Percentiles rank a stretch among this genome's conserved stretches.
Evolutionary conservation across 208 protist species (phyloP).

Genomic region (Crithidia expoeki): DNA sequence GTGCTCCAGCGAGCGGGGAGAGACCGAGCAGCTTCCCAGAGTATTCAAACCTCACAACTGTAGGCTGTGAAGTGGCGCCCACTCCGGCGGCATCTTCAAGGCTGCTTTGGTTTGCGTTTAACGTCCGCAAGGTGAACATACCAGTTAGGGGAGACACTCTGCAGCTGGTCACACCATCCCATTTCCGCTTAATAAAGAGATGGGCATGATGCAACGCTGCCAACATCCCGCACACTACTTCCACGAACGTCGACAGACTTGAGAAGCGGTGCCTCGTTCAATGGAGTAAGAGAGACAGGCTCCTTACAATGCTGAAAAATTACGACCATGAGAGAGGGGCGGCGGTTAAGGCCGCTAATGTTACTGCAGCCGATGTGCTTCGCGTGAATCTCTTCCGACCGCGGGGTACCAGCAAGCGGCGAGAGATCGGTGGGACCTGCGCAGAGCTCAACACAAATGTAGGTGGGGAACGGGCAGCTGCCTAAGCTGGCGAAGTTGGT

Average conservation of each 20-base stretch:
- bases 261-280: neutral
- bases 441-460: constrained; percentile 4
- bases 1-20: constrained; percentile 4
- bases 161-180: constrained; percentile 7
- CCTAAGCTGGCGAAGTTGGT: neutral
- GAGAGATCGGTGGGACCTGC: constrained; percentile 1
- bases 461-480: neutral
- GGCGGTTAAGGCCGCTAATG: constrained; percentile 7
- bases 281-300: neutral
- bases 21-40: constrained; percentile 6
- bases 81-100: constrained; percentile 9
- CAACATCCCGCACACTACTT: constrained; percentile 9
- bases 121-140: neutral
- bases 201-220: neutral
- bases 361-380: constrained; percentile 3
- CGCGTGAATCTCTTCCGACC: constrained; percentile 8
- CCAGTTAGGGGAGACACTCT: constrained; percentile 4
- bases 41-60: constrained; percentile 15
- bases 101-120: constrained; percentile 13
- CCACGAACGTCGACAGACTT: constrained; percentile 3
- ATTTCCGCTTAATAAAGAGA: constrained; percentile 16
- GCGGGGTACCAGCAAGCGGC: constrained; percentile 4
- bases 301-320: constrained; percentile 18
- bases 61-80: neutral
- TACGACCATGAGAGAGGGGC: constrained; percentile 4